Conservation (phyloP, 2,329 filamentous ascomycete genomes). For the Fusarium armeniacum region DNA sequence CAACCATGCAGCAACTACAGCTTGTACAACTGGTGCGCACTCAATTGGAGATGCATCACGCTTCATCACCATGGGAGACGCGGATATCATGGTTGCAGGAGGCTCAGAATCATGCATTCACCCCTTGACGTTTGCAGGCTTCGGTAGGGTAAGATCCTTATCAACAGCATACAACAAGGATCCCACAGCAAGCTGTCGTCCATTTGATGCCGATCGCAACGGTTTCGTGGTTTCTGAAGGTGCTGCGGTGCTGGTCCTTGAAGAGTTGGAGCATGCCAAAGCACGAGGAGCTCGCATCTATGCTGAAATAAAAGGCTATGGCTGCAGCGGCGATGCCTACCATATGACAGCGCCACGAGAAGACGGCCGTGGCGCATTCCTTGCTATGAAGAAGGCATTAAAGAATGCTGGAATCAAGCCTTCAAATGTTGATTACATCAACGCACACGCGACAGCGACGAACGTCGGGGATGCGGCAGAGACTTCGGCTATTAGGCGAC, state of each 20-base stretch:
- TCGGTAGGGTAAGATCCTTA: slow-evolving; percentile 87
- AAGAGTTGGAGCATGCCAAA: slow-evolving; percentile 91
- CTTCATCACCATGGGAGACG: slow-evolving; percentile 91
- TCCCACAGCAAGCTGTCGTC: slow-evolving; percentile 80
- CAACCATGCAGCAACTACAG: slow-evolving; percentile 92
- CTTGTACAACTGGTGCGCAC: slow-evolving; percentile 96
- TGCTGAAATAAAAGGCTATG: slow-evolving; percentile 90
- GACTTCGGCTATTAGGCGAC: slow-evolving; percentile 81
- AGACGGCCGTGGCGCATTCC: slow-evolving; percentile 83
- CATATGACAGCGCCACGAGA: slow-evolving; percentile 93
- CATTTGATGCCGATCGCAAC: slow-evolving; percentile 83
- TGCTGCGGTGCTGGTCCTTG: slow-evolving; percentile 86
- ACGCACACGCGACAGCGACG: slow-evolving; percentile 95
- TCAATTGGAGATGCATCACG: slow-evolving; percentile 94
- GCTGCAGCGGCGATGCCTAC: slow-evolving; percentile 88
- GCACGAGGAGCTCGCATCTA: slow-evolving; percentile 84
- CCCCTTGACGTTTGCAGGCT: slow-evolving; percentile 91
- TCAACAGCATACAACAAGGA: slow-evolving; percentile 83
- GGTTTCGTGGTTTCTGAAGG: slow-evolving; percentile 97
- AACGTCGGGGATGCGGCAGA: slow-evolving; percentile 89
- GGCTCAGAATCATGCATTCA: slow-evolving; percentile 97
- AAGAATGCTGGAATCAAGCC: slow-evolving; percentile 79
- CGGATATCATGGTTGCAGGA: slow-evolving; percentile 95
- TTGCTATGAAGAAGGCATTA: slow-evolving; percentile 88
- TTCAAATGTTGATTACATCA: slow-evolving; percentile 85